These are phyloP conservation scores for Aphanomyces euteiches DNA, from an alignment of 352 stramenopile genomes.

Conservation along the genomic window DNA sequence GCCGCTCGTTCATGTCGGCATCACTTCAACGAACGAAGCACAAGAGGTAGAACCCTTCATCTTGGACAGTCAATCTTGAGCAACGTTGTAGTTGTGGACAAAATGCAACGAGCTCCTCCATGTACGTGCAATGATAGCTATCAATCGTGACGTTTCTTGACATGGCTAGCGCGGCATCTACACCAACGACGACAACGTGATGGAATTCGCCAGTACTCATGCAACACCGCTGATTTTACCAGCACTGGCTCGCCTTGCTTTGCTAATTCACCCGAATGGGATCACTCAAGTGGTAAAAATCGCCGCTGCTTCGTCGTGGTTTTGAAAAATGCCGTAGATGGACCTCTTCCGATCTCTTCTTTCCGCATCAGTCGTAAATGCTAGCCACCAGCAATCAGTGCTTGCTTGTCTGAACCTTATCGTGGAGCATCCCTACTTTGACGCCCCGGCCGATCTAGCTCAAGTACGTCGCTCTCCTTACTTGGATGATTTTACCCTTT, in stretches of 20 bases:
- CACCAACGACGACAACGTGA: neutral
- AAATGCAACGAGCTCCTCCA: slow-evolving; percentile 17
- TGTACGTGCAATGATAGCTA: slow-evolving; percentile 14
- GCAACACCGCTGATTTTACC: neutral
- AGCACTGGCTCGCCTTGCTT: slow-evolving; percentile 1
- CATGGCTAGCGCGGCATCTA: neutral
- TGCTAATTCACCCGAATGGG: neutral
- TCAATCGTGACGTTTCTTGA: neutral
- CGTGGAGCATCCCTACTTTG: no score
- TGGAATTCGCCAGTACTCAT: slow-evolving; percentile 3
- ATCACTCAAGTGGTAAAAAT: neutral
- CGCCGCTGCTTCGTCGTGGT: no score
- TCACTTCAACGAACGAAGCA: neutral
- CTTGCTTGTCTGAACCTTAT: no score
- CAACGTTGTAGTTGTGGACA: neutral
- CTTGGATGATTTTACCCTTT: no score
- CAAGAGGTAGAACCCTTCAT: neutral
- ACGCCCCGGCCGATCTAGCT: no score
- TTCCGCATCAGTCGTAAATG: neutral
- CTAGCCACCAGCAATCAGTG: neutral
- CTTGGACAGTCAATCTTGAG: neutral
- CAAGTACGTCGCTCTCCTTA: no score
- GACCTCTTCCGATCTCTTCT: neutral
- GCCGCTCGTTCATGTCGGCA: slow-evolving; percentile 4
- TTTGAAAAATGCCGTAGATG: neutral